Evolutionary conservation across 192 early-diverging fungal genomes (phyloP).

Genomic region (Coemansia sp.): DNA sequence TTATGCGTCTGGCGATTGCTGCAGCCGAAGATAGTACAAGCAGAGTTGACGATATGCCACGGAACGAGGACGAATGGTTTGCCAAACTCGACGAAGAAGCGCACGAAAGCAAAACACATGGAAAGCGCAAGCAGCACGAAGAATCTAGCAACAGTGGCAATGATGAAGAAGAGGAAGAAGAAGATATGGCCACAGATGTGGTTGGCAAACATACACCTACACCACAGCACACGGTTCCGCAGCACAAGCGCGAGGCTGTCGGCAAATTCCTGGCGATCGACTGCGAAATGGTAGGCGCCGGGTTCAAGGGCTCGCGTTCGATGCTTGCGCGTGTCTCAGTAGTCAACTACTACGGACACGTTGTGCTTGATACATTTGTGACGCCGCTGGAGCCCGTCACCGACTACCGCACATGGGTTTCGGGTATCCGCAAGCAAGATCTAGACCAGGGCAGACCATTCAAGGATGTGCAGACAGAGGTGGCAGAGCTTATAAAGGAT

Average conservation of each 20-base stretch:
- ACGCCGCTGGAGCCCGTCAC: conserved; percentile 79
- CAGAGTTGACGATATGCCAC: conserved; percentile 19
- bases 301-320: conserved; percentile 77
- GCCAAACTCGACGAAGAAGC: conserved; percentile 25
- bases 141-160: conserved; percentile 18
- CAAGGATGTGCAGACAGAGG: conserved; percentile 73
- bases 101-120: neutral
- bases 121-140: conserved; percentile 12
- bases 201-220: conserved; percentile 9
- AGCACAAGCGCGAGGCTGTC: conserved; percentile 32
- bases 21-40: conserved; percentile 21
- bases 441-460: conserved; percentile 68
- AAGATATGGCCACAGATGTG: conserved; percentile 26
- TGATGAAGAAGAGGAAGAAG: conserved; percentile 25
- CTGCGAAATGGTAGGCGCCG: conserved; percentile 99
- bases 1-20: conserved; percentile 31
- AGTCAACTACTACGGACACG: conserved; percentile 91
- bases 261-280: conserved; percentile 95
- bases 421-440: conserved; percentile 83
- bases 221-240: conserved; percentile 11
- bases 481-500: conserved; percentile 80
- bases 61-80: conserved; percentile 38
- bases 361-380: conserved; percentile 84
- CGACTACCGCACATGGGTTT: conserved; percentile 90
- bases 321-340: conserved; percentile 87